phyloP scores from a whole-genome alignment of 2,329 filamentous ascomycete genomes.

The Beauveria sp. region DNA sequence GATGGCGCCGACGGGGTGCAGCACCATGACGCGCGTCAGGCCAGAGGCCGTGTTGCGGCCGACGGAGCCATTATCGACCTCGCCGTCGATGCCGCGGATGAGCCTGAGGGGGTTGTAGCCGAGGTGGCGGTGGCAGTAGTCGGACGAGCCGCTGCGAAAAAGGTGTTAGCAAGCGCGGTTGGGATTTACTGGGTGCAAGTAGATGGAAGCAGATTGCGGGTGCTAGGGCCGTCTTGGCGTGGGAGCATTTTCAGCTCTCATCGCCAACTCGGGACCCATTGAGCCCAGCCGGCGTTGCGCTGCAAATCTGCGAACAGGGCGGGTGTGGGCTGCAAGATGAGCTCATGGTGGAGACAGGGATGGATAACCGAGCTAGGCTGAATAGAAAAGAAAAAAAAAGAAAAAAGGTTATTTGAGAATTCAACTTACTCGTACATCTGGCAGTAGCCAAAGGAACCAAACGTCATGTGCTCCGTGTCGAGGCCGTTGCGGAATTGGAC shows the following conservation, averaged over 20 bases:
- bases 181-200: neutral
- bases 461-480: constrained; percentile 33
- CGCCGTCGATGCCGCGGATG: constrained; percentile 29
- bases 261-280: neutral
- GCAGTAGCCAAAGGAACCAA: constrained; percentile 57
- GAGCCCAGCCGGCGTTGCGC: neutral
- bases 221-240: neutral
- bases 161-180: neutral
- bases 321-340: neutral
- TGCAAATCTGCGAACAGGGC: neutral
- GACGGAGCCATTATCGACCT: constrained; percentile 32
- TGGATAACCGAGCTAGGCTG: neutral
- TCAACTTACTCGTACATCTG: neutral
- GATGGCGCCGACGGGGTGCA: constrained; percentile 53
- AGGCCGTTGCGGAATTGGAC: constrained; percentile 37
- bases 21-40: constrained; percentile 52
- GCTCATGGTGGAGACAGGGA: constrained; percentile 1
- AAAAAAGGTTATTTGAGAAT: neutral
- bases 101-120: constrained; percentile 48
- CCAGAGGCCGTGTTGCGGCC: constrained; percentile 36
- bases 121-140: constrained; percentile 39
- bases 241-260: neutral
- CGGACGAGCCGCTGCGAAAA: constrained; percentile 27
- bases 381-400: neutral
- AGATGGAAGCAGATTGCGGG: neutral